phyloP scores from a whole-genome alignment of 371 early-diverging fungal species.

The Syncephalastrum monosporum region DNA sequence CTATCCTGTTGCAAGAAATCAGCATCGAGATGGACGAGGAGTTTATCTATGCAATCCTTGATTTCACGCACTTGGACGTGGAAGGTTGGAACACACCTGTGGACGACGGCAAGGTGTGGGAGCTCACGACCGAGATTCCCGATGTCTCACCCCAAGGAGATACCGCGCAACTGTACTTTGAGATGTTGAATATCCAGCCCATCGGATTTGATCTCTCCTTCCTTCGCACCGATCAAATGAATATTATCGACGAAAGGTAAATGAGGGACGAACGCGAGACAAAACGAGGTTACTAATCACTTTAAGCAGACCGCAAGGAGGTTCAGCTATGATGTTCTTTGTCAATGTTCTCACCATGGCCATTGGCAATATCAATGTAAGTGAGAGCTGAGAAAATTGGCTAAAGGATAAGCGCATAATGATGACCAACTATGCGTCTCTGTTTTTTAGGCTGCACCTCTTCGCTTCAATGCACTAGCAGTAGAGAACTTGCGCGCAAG shows the following conservation, averaged over 20 bases:
- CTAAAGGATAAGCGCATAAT: too few relatives aligned
- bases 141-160: slow-evolving; percentile 68
- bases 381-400: slow-evolving; percentile 12
- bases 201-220: slow-evolving; percentile 93
- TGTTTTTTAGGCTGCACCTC: slow-evolving; percentile 74
- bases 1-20: slow-evolving; percentile 82
- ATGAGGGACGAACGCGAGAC: not conserved
- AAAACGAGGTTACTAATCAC: slow-evolving; percentile 1
- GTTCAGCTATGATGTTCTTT: slow-evolving; percentile 54
- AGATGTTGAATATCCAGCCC: slow-evolving; percentile 92
- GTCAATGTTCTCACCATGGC: slow-evolving; percentile 94
- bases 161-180: slow-evolving; percentile 86
- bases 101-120: slow-evolving; percentile 50
- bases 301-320: slow-evolving; percentile 11
- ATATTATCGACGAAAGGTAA: slow-evolving; percentile 54
- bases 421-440: not conserved
- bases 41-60: slow-evolving; percentile 79
- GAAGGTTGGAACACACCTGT: slow-evolving; percentile 40
- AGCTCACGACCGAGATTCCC: slow-evolving; percentile 66
- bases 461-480: slow-evolving; percentile 88
- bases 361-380: slow-evolving; percentile 91
- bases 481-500: slow-evolving; percentile 88
- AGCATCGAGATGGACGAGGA: slow-evolving; percentile 86
- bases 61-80: slow-evolving; percentile 78
- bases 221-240: slow-evolving; percentile 76